Conservation (phyloP, 1,139 yeast genomes). For the Suhomyces bolitotheri region DNA sequence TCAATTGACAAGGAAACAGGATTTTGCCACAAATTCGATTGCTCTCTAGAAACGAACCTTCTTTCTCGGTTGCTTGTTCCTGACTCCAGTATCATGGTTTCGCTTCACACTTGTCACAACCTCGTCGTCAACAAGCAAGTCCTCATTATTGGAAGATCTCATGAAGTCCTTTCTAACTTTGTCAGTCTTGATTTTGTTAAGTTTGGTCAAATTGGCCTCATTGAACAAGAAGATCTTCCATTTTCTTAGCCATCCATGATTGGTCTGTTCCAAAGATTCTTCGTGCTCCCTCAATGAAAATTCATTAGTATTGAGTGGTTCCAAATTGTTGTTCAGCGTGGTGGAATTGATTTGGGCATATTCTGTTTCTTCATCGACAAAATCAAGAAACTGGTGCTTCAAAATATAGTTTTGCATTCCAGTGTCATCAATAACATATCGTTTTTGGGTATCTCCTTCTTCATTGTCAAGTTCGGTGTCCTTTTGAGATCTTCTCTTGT, state of each 20-base stretch:
- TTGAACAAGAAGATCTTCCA: constrained; percentile 53
- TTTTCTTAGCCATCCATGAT: constrained; percentile 15
- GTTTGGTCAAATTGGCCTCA: constrained; percentile 38
- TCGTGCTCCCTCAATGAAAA: constrained; percentile 28
- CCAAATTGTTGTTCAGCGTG: constrained; percentile 11
- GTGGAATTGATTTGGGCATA: constrained; percentile 32
- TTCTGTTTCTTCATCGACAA: constrained; percentile 28
- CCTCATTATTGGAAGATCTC: constrained; percentile 13
- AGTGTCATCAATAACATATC: constrained; percentile 52
- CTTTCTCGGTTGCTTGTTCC: constrained; percentile 15
- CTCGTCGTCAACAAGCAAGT: constrained; percentile 9
- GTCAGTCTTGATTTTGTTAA: constrained; percentile 29
- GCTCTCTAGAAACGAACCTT: constrained; percentile 25
- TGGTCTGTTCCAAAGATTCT: constrained; percentile 2
- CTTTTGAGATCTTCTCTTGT: constrained; percentile 28
- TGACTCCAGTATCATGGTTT: background rate
- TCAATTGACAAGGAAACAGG: background rate
- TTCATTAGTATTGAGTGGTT: constrained; percentile 15
- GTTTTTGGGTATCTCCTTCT: constrained; percentile 21
- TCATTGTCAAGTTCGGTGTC: constrained; percentile 10
- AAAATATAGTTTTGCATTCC: constrained; percentile 60
- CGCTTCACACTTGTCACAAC: background rate
- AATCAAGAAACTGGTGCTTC: constrained; percentile 46
- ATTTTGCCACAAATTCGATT: background rate
- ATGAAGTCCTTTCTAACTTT: constrained; percentile 22